A percentile compares a stretch with the other conserved stretches of the same genome.
These are phyloP conservation scores for Gonium pectorale DNA, from an alignment of 139 green algal species.

Conservation along the genomic window DNA sequence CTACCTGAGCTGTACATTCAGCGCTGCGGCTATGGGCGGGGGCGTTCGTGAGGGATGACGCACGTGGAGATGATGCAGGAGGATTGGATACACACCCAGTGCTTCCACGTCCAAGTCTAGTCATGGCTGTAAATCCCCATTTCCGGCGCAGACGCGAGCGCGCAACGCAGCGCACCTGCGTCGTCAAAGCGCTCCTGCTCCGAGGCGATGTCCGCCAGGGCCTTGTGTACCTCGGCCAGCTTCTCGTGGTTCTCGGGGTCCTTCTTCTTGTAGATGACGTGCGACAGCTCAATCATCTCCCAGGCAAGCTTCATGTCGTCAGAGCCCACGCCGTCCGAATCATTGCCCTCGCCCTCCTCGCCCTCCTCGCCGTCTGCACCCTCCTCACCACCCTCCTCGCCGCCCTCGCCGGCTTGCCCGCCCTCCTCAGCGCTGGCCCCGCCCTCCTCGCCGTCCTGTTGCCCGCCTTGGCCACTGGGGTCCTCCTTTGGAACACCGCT, in stretches of 20 bases:
- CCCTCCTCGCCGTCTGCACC: constrained; percentile 4
- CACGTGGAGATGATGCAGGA: too few species aligned
- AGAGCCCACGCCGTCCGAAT: too few species aligned
- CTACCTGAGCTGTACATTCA: too few species aligned
- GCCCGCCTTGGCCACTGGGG: too few species aligned
- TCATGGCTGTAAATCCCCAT: too few species aligned
- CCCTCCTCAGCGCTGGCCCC: background rate
- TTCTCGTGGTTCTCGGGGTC: constrained; percentile 6
- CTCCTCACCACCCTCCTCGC: background rate
- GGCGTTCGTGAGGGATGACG: too few species aligned
- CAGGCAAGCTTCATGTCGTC: constrained; percentile 77
- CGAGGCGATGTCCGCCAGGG: constrained; percentile 47
- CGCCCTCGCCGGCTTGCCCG: background rate
- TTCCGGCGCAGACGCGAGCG: too few species aligned
- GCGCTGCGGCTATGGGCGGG: too few species aligned
- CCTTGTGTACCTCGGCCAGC: constrained; percentile 52
- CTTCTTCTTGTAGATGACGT: constrained; percentile 37
- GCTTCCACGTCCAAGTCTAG: too few species aligned
- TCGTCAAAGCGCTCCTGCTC: constrained; percentile 58
- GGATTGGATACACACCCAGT: too few species aligned
- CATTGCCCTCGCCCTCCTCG: constrained; percentile 47
- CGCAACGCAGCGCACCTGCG: constrained; percentile 26
- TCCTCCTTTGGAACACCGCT: too few species aligned
- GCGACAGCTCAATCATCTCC: constrained; percentile 65
- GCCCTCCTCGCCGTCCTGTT: background rate